Percentiles rank a stretch among this genome's conserved stretches.
These are phyloP conservation scores for Gossypium gossypioides DNA, from an alignment of 441 rosid genomes.

Conservation along the genomic window DNA sequence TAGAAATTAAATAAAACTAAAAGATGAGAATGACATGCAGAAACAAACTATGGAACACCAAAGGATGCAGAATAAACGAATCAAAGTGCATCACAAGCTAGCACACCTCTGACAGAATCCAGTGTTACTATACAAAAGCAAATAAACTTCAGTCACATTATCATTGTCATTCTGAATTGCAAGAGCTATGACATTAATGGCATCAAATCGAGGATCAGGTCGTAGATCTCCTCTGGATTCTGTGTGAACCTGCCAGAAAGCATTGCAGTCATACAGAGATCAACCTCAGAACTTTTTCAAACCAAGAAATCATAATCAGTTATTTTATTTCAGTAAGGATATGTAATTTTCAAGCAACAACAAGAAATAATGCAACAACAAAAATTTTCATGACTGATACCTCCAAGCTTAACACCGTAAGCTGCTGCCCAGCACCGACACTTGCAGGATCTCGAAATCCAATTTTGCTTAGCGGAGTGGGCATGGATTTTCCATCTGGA, in stretches of 20 bases:
- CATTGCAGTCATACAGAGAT: constrained; percentile 9
- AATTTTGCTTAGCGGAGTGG: constrained; percentile 87
- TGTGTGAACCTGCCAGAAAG: constrained; percentile 59
- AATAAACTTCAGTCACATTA: constrained; percentile 35
- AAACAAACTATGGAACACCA: neutral
- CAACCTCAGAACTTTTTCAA: neutral
- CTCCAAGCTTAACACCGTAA: constrained; percentile 84
- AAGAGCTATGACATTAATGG: constrained; percentile 57
- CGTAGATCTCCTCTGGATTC: constrained; percentile 80
- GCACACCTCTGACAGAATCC: constrained; percentile 46
- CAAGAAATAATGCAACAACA: neutral
- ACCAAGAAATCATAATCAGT: constrained; percentile 3
- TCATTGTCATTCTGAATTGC: constrained; percentile 63
- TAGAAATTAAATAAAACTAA: neutral
- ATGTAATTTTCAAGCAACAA: neutral
- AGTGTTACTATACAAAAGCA: constrained; percentile 45
- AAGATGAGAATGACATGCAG: neutral
- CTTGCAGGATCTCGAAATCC: constrained; percentile 97
- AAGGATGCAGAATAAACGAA: neutral
- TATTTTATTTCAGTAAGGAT: neutral
- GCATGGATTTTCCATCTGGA: constrained; percentile 62
- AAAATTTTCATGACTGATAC: constrained; percentile 28
- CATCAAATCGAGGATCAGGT: constrained; percentile 86
- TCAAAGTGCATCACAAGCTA: neutral
- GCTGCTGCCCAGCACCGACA: constrained; percentile 90